phyloP scores from a whole-genome alignment of 192 early-diverging fungal species.

The Umbelopsis vinacea region DNA sequence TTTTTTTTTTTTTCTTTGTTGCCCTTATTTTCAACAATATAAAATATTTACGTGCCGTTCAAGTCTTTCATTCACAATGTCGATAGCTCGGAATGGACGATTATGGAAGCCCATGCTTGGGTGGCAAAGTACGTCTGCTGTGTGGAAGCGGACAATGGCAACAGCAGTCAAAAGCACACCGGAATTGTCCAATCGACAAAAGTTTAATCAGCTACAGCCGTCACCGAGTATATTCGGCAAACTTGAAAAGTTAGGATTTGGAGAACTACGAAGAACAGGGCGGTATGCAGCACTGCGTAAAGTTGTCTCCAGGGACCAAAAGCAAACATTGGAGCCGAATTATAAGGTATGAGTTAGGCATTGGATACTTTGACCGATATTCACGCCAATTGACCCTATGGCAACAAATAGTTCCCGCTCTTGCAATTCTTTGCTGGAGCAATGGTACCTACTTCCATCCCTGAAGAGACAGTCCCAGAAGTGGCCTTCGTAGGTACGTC shows the following conservation, averaged over 20 bases:
- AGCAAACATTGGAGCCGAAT: conserved; percentile 25
- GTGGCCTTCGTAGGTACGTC: conserved; percentile 48
- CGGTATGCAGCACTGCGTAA: conserved; percentile 28
- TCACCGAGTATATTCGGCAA: conserved; percentile 30
- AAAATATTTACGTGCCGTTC: no score
- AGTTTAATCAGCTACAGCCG: conserved; percentile 39
- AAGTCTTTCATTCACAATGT: neutral
- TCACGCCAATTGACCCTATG: no score
- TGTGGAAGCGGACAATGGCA: neutral
- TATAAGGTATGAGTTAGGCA: conserved; percentile 9
- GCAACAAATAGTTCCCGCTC: conserved; percentile 36
- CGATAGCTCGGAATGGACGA: neutral
- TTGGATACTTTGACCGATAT: no score
- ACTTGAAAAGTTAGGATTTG: conserved; percentile 40
- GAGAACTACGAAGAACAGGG: conserved; percentile 34
- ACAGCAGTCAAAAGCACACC: neutral
- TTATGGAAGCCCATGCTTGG: neutral
- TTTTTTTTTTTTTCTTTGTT: neutral
- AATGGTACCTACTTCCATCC: conserved; percentile 43
- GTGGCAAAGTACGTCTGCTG: neutral
- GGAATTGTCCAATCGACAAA: conserved; percentile 43
- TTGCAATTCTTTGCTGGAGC: conserved; percentile 51
- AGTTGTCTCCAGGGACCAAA: conserved; percentile 12
- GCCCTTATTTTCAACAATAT: neutral
- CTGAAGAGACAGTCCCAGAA: conserved; percentile 36